Percentiles rank a stretch among this genome's conserved stretches.
Evolutionary conservation across 139 green algal species (phyloP).

Genomic region (Eudorina sp.): DNA sequence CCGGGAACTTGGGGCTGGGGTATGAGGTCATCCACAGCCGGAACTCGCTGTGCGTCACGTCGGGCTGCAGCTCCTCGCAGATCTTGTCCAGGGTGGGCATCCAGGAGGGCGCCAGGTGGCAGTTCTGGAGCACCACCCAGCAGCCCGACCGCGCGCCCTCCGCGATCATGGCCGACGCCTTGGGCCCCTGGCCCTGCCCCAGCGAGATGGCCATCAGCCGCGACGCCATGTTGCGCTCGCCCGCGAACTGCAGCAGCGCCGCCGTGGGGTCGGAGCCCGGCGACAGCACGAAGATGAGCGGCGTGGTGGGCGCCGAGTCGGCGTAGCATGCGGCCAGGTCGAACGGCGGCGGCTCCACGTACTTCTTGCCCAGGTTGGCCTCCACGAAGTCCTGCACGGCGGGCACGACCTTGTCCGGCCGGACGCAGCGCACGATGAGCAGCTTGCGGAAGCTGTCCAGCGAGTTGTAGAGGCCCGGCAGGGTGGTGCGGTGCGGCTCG

Average conservation of each 20-base stretch:
- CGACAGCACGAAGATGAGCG: constrained; percentile 84
- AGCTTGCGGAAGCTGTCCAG: constrained; percentile 73
- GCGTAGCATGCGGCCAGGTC: constrained; percentile 80
- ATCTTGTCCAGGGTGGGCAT: constrained; percentile 83
- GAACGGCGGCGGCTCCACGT: constrained; percentile 78
- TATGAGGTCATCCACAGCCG: constrained; percentile 82
- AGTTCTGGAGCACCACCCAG: constrained; percentile 84
- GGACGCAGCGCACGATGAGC: constrained; percentile 73
- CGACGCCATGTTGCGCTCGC: constrained; percentile 67
- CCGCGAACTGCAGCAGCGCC: constrained; percentile 72
- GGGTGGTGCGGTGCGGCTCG: constrained; percentile 67
- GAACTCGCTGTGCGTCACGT: constrained; percentile 75
- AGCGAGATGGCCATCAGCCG: constrained; percentile 76
- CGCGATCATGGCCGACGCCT: constrained; percentile 81
- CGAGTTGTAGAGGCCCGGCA: constrained; percentile 68
- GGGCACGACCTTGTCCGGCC: constrained; percentile 83
- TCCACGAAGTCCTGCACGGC: constrained; percentile 71
- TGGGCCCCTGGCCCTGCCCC: constrained; percentile 82
- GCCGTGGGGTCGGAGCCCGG: constrained; percentile 80
- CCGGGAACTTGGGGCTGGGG: constrained; percentile 78
- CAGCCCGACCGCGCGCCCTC: constrained; percentile 62
- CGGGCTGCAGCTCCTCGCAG: constrained; percentile 78
- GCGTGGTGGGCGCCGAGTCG: constrained; percentile 77
- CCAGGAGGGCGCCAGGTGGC: constrained; percentile 82
- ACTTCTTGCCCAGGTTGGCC: constrained; percentile 68